phyloP scores from a whole-genome alignment of 2,329 filamentous ascomycete species.

The Epichloe gansuensis region DNA sequence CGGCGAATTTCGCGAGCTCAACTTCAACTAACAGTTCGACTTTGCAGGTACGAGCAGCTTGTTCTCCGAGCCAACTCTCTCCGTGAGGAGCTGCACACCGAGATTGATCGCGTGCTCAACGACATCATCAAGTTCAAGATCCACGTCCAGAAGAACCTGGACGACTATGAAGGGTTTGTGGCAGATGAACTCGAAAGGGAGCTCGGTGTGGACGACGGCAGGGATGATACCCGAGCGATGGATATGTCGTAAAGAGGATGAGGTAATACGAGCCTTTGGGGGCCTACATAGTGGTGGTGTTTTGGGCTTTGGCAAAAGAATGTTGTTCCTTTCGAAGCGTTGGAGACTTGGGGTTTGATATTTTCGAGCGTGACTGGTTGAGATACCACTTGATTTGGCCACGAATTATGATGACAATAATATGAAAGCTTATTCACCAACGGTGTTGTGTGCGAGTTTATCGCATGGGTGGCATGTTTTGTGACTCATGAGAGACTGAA shows the following conservation, averaged over 20 bases:
- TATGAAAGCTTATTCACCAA: not conserved
- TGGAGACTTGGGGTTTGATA: not conserved
- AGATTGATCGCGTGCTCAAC: constrained; percentile 91
- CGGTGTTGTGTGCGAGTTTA: not conserved
- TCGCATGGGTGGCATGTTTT: not conserved
- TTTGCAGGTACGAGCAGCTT: constrained; percentile 73
- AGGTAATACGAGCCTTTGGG: not conserved
- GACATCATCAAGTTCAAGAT: constrained; percentile 99
- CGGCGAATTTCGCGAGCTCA: not conserved
- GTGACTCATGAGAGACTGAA: too few relatives aligned
- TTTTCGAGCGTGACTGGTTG: not conserved
- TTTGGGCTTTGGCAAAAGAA: constrained; percentile 1
- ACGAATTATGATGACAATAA: constrained; percentile 3
- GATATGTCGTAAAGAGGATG: constrained; percentile 18
- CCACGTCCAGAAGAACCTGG: constrained; percentile 81
- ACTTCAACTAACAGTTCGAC: not conserved
- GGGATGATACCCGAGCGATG: constrained; percentile 40
- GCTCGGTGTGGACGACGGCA: constrained; percentile 50
- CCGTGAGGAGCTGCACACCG: constrained; percentile 94
- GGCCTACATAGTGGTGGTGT: not conserved
- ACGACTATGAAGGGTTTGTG: constrained; percentile 90
- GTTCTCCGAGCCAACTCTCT: constrained; percentile 72
- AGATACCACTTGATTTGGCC: constrained; percentile 3
- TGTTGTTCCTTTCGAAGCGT: constrained; percentile 2
- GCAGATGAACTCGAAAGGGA: constrained; percentile 86